Conservation (phyloP, 345 rosid species). For the Linum lewisii region DNA sequence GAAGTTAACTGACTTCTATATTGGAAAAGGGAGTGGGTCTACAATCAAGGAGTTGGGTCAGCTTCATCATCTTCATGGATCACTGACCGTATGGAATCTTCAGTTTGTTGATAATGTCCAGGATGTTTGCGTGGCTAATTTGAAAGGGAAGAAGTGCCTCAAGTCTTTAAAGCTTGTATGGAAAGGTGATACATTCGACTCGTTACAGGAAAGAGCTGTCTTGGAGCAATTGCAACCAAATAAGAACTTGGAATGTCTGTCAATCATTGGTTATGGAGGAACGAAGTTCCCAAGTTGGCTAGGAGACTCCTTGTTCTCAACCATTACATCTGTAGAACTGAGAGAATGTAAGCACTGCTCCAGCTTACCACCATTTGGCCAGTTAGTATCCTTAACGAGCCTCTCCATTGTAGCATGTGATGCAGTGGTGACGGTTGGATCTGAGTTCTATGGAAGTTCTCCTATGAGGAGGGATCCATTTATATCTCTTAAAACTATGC, state of each 20-base stretch:
- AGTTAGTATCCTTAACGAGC: background rate
- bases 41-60: conserved; percentile 4
- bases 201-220: background rate
- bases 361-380: background rate
- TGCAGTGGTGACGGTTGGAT: background rate
- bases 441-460: conserved; percentile 1
- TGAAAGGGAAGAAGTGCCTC: conserved; percentile 2
- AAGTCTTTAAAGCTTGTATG: background rate
- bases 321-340: background rate
- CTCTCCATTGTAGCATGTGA: background rate
- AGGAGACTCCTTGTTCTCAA: background rate
- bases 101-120: background rate
- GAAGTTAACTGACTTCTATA: background rate
- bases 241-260: background rate
- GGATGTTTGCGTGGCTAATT: background rate
- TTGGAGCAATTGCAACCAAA: background rate
- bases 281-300: conserved; percentile 4
- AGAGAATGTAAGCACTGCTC: background rate
- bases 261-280: background rate
- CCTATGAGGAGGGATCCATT: background rate
- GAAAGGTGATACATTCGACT: background rate
- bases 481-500: background rate
- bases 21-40: background rate
- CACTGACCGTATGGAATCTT: background rate
- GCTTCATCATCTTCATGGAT: background rate